Evolutionary conservation across 805 yeast species (phyloP).

Genomic region (Nakazawaea anatomiae): DNA sequence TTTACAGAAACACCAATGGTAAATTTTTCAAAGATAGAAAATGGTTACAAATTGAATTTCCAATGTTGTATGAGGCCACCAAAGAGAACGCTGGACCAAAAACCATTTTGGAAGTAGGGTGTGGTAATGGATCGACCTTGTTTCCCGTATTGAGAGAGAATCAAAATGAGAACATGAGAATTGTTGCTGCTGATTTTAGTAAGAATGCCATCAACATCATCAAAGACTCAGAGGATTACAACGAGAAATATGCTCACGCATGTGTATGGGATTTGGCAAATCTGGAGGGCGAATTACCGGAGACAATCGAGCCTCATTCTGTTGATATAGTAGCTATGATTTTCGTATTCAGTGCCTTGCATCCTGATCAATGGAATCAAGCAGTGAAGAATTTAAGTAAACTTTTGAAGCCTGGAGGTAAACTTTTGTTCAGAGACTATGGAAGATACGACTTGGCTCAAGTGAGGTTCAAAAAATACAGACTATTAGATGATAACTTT

Average conservation of each 20-base stretch:
- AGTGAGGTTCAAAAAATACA: constrained; percentile 82
- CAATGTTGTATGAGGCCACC: constrained; percentile 74
- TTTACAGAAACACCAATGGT: constrained; percentile 84
- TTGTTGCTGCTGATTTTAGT: constrained; percentile 87
- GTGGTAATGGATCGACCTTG: constrained; percentile 97
- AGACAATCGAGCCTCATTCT: constrained; percentile 71
- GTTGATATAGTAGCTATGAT: constrained; percentile 93
- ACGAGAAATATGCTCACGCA: constrained; percentile 61
- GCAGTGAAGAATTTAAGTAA: constrained; percentile 70
- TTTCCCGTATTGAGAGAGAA: constrained; percentile 85
- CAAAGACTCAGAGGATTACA: constrained; percentile 53
- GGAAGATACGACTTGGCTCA: constrained; percentile 96
- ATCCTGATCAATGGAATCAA: constrained; percentile 84
- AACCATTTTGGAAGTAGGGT: constrained; percentile 86
- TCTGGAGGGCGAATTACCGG: constrained; percentile 68
- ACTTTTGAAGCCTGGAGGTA: constrained; percentile 88
- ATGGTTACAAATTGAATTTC: constrained; percentile 95
- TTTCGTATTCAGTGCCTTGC: constrained; percentile 87
- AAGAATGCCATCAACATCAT: constrained; percentile 87
- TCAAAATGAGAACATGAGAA: constrained; percentile 65
- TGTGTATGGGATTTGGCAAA: constrained; percentile 96
- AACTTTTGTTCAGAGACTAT: constrained; percentile 84
- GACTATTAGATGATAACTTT: constrained; percentile 85
- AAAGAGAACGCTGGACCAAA: constrained; percentile 58
- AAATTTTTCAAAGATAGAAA: constrained; percentile 95